phyloP scores from a whole-genome alignment of 2,329 filamentous ascomycete genomes.

The Trichoderma atroviride region DNA sequence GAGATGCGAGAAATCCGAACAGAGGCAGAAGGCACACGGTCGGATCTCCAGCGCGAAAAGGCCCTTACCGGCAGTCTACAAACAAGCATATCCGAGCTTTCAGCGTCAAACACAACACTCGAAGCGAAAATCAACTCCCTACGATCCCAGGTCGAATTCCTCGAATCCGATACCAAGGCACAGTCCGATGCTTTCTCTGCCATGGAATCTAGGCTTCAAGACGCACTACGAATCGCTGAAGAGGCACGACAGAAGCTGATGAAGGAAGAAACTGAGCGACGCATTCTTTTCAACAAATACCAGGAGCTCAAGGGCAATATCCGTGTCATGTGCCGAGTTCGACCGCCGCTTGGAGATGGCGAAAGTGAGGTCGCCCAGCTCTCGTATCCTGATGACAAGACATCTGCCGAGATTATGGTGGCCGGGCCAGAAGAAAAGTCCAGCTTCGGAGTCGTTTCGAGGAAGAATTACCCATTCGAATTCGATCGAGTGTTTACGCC shows the following conservation, averaged over 20 bases:
- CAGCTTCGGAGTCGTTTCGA: conserved; percentile 72
- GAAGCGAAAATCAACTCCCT: conserved; percentile 77
- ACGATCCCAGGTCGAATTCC: conserved; percentile 80
- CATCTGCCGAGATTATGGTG: conserved; percentile 84
- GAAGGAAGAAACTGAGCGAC: conserved; percentile 85
- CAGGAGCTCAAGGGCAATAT: conserved; percentile 98
- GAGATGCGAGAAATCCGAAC: conserved; percentile 55
- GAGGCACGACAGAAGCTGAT: conserved; percentile 79
- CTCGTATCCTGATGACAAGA: conserved; percentile 78
- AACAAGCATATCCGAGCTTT: conserved; percentile 59
- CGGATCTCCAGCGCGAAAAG: conserved; percentile 64
- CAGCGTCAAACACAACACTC: conserved; percentile 64
- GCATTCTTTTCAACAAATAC: conserved; percentile 95
- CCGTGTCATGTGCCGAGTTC: conserved; percentile 94
- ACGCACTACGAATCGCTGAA: conserved; percentile 71
- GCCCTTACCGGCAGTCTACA: conserved; percentile 58
- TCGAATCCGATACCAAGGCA: conserved; percentile 86
- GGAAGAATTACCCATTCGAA: conserved; percentile 81
- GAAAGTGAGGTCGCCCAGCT: conserved; percentile 74
- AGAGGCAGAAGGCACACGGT: conserved; percentile 48
- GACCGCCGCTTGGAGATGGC: conserved; percentile 64
- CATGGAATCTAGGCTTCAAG: conserved; percentile 78
- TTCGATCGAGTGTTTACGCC: conserved; percentile 94
- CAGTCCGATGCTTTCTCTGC: conserved; percentile 84
- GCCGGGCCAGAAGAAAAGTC: conserved; percentile 82